phyloP scores from a whole-genome alignment of 257 asterid genomes.

The Datura wrightii region DNA sequence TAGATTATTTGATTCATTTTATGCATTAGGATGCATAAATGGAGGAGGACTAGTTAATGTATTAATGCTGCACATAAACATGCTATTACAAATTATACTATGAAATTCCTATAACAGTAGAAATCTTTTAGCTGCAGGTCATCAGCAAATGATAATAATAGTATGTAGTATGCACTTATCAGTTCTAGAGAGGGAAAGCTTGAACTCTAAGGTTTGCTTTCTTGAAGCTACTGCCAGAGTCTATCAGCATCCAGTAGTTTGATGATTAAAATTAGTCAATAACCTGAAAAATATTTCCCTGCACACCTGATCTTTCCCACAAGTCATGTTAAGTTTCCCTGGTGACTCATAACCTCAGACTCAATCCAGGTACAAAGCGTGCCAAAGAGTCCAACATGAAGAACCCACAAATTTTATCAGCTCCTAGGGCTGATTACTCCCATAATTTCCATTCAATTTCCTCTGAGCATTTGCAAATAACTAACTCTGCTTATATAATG shows the following conservation, averaged over 20 bases:
- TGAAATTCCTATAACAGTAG: background rate
- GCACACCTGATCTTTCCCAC: background rate
- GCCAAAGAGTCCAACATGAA: background rate
- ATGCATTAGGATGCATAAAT: background rate
- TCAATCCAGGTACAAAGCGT: background rate
- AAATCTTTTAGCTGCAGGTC: background rate
- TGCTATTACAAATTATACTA: background rate
- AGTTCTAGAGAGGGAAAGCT: background rate
- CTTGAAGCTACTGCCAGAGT: slow-evolving; percentile 29
- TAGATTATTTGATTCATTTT: background rate
- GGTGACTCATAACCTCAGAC: background rate
- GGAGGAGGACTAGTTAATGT: background rate
- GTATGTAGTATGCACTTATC: slow-evolving; percentile 12
- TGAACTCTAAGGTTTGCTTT: background rate
- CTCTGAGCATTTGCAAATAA: background rate
- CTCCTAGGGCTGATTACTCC: background rate
- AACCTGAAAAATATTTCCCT: background rate
- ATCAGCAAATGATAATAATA: background rate
- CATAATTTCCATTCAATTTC: background rate
- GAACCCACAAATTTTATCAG: background rate
- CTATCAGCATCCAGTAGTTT: background rate
- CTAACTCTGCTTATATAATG: background rate
- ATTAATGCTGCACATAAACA: background rate
- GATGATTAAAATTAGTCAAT: slow-evolving; percentile 5
- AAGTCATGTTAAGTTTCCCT: background rate